Evolutionary conservation across 179 eudicot genomes (phyloP).

Genomic region (Drosera spatulata): DNA sequence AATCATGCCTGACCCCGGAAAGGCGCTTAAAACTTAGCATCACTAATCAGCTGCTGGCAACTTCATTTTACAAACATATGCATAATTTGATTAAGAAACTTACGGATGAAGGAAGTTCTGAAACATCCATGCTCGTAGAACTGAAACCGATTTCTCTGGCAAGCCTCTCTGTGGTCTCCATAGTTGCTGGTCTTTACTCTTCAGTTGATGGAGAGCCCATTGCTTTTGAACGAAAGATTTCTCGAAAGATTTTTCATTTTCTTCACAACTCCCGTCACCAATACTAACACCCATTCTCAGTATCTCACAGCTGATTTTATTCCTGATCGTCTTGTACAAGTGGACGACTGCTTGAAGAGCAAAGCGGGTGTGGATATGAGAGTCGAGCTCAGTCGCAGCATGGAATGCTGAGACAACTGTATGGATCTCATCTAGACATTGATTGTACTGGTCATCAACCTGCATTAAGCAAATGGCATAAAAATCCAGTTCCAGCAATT

Average conservation of each 20-base stretch:
- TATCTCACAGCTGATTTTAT: constrained; percentile 71
- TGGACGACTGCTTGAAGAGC: constrained; percentile 59
- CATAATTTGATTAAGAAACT: constrained; percentile 9
- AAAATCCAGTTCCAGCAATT: too few relatives aligned
- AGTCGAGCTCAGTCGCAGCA: constrained; percentile 86
- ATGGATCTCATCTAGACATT: constrained; percentile 74
- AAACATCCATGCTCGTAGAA: constrained; percentile 94
- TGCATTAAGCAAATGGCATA: constrained; percentile 8
- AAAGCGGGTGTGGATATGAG: constrained; percentile 55
- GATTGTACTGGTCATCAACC: constrained; percentile 76
- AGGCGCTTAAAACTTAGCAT: too few relatives aligned
- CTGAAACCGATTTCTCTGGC: constrained; percentile 93
- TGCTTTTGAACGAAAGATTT: constrained; percentile 66
- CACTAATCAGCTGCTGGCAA: too few relatives aligned
- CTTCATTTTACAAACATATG: too few relatives aligned
- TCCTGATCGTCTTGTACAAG: constrained; percentile 65
- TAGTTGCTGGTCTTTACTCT: constrained; percentile 65
- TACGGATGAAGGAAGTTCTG: constrained; percentile 97
- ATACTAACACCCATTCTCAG: constrained; percentile 39
- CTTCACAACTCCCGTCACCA: constrained; percentile 18
- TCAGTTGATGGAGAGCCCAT: constrained; percentile 87
- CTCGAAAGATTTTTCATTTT: constrained; percentile 40
- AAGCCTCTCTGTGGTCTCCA: constrained; percentile 99
- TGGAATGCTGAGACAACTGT: constrained; percentile 70
- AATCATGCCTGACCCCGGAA: too few relatives aligned